Base-by-base conservation (phyloP, 176 grass and related monocot genomes). In the Echinochloa phyllopogon region DNA sequence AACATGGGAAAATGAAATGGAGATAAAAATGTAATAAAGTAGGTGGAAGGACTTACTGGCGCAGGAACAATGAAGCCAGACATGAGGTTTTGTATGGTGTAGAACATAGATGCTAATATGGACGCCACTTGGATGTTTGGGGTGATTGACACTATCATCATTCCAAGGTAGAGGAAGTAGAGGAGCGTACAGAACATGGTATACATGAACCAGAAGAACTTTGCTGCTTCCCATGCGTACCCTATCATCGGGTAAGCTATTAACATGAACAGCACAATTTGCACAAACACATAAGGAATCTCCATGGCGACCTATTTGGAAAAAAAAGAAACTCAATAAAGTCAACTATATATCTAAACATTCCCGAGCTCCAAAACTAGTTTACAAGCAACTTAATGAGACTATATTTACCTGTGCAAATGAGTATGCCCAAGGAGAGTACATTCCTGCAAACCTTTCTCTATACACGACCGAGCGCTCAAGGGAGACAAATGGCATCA, bases 401-500 rank as follows among this genome's bases (percentile, higher is more conserved):
- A 39, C 18, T 40, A 75, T 57, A 75, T 21, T 76, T 36, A 92
- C 83, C 94, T 91, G 91, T 23, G 94, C 91, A 39, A 96, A 87
- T 27, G 88, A 93, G 55, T 96, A 96, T 21, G 89, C 91, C 94
- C 94, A 96, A 36, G 84, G 84, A 61, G 94, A 92, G 80, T 91
- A 93, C 90, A 93, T 96, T 82, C 91, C 88, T 17, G 94, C 88
- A 85, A 93, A 96, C 13, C 86, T 96, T 58, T 96, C 94, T 51
- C 91, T 86, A 13, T 87, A 96, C 23, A 96, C n/a, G 10, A 96
- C 88, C 3, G 84, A 68, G 3, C 91, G 75, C 77, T 96, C 94
- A 24, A 83, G 39, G 40, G 86, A 62, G 50, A 96, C 62, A 56
- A 93, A 92, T 15, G 91, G 91, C 77, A 93, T 79, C 29, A 92